phyloP scores from a whole-genome alignment of 495 filamentous ascomycete genomes.

The Aspergillus incahuasiensis region DNA sequence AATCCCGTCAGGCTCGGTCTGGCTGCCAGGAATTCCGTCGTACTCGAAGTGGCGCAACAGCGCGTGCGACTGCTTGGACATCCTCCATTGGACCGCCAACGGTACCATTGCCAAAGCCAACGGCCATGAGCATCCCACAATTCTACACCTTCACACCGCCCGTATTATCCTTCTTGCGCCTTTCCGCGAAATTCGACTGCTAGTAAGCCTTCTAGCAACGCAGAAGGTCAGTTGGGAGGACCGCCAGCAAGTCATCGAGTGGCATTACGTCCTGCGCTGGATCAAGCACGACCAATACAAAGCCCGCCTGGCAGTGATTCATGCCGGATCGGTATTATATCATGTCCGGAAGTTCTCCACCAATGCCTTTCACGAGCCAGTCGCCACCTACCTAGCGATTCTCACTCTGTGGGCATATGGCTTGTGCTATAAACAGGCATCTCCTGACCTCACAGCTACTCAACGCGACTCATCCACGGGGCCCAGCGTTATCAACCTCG shows the following conservation, averaged over 20 bases:
- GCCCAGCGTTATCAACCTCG: constrained; percentile 43
- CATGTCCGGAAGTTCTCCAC: constrained; percentile 45
- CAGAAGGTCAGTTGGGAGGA: constrained; percentile 28
- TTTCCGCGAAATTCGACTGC: constrained; percentile 36
- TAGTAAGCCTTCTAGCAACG: constrained; percentile 31
- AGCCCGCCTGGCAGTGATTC: constrained; percentile 50
- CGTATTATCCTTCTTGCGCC: constrained; percentile 37
- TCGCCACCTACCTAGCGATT: constrained; percentile 43
- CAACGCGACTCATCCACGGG: constrained; percentile 10
- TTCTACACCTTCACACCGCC: constrained; percentile 49
- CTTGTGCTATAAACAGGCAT: constrained; percentile 21
- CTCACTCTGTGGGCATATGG: constrained; percentile 53
- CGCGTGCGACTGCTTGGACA: constrained; percentile 50
- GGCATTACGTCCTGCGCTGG: constrained; percentile 46
- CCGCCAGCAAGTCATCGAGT: constrained; percentile 33
- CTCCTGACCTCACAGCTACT: constrained; percentile 9
- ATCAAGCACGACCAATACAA: constrained; percentile 50
- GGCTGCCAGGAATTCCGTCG: constrained; percentile 46
- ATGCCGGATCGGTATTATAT: constrained; percentile 48
- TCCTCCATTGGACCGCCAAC: constrained; percentile 53
- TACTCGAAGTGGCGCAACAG: constrained; percentile 54
- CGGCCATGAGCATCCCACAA: constrained; percentile 48
- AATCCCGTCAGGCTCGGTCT: constrained; percentile 38
- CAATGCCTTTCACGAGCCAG: constrained; percentile 48
- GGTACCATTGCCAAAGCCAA: constrained; percentile 39